Evolutionary conservation across 257 asterid genomes (phyloP).

Genomic region (Solanum pimpinellifolium): DNA sequence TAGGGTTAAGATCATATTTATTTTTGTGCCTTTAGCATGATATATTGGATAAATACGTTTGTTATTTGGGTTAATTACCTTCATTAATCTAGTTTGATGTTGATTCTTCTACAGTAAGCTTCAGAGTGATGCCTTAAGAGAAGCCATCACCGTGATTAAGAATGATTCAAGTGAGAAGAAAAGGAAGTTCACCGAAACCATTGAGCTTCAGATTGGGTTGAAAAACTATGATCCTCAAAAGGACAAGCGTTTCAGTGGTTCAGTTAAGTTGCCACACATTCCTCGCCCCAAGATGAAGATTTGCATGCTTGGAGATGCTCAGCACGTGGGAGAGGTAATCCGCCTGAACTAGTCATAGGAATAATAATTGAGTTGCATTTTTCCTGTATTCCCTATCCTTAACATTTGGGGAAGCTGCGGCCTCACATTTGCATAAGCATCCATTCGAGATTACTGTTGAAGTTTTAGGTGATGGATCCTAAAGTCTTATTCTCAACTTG

Average conservation of each 20-base stretch:
- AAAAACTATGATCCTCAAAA: background rate
- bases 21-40: background rate
- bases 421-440: background rate
- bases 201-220: slow-evolving; percentile 1
- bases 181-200: background rate
- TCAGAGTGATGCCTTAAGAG: background rate
- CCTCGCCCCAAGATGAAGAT: background rate
- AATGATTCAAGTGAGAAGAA: background rate
- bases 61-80: background rate
- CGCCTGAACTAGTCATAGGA: fast-evolving
- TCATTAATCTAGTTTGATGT: background rate
- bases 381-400: too few relatives aligned
- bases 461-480: background rate
- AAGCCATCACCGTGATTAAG: background rate
- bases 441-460: background rate
- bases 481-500: background rate
- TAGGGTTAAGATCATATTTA: background rate
- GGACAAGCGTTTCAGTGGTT: slow-evolving; percentile 1
- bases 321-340: background rate
- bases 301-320: slow-evolving; percentile 1
- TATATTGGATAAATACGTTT: background rate
- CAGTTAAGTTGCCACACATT: slow-evolving; percentile 1
- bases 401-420: background rate
- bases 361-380: background rate
- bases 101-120: background rate